Evolutionary conservation across 805 yeast genomes (phyloP).

Genomic region (Candida cerambycidarum): DNA sequence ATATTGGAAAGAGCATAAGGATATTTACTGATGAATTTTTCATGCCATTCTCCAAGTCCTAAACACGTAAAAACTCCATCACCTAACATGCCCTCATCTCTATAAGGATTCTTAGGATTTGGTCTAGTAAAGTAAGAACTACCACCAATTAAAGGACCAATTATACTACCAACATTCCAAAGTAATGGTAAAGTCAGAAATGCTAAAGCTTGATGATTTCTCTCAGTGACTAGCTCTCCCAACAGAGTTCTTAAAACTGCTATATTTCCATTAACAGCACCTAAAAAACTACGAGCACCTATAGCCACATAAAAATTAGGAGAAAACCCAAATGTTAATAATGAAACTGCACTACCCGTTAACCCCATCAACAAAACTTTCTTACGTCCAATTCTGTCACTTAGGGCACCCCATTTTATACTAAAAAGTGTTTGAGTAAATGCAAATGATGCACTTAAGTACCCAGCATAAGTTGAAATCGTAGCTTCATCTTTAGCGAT

Average conservation of each 20-base stretch:
- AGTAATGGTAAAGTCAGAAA: constrained; percentile 60
- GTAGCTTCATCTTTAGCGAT: constrained; percentile 50
- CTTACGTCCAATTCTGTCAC: constrained; percentile 59
- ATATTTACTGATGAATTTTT: constrained; percentile 25
- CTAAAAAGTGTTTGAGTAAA: constrained; percentile 58
- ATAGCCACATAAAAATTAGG: constrained; percentile 52
- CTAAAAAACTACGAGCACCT: constrained; percentile 52
- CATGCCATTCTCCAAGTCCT: constrained; percentile 19
- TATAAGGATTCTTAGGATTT: constrained; percentile 7
- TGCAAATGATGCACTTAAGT: constrained; percentile 61
- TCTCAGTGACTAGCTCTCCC: constrained; percentile 58
- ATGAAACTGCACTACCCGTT: constrained; percentile 48
- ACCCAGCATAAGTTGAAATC: constrained; percentile 61
- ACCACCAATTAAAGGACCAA: constrained; percentile 61
- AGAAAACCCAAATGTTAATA: constrained; percentile 55
- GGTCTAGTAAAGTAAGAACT: constrained; percentile 53
- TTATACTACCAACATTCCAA: constrained; percentile 58
- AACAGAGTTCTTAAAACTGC: constrained; percentile 62
- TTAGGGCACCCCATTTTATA: constrained; percentile 58
- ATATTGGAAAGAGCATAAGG: constrained; percentile 43
- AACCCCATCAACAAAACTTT: constrained; percentile 52
- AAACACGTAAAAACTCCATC: not conserved
- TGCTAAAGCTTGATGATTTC: constrained; percentile 61
- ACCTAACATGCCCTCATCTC: not conserved
- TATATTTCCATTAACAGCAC: constrained; percentile 62